These are phyloP conservation scores for Periconia macrospinosa DNA, from an alignment of 2,329 filamentous ascomycete genomes.

Conservation along the genomic window DNA sequence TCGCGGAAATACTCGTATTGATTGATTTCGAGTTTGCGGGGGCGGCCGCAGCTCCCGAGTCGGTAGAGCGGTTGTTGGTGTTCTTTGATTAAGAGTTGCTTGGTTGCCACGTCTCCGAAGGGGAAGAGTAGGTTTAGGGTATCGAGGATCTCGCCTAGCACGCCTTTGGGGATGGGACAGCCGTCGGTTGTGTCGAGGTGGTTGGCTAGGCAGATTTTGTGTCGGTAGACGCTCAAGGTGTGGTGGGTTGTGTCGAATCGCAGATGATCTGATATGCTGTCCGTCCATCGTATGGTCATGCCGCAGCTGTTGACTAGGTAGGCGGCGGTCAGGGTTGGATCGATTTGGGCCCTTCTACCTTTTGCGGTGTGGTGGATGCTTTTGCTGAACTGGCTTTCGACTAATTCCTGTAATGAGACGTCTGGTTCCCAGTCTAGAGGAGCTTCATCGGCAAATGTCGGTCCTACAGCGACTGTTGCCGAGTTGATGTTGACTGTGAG, in stretches of 20 bases:
- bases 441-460: slow-evolving; percentile 5
- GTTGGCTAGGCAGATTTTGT: slow-evolving; percentile 14
- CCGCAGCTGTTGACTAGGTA: slow-evolving; percentile 14
- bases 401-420: slow-evolving; percentile 3
- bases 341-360: not conserved
- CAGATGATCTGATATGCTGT: slow-evolving; percentile 10
- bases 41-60: slow-evolving; percentile 7
- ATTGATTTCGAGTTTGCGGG: slow-evolving; percentile 5
- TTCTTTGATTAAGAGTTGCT: slow-evolving; percentile 8
- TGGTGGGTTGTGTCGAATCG: not conserved
- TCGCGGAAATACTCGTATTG: slow-evolving; percentile 13
- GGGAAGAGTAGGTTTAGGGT: slow-evolving; percentile 17
- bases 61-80: slow-evolving; percentile 6
- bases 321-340: slow-evolving; percentile 11
- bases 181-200: slow-evolving; percentile 1
- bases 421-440: slow-evolving; percentile 9
- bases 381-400: slow-evolving; percentile 2
- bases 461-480: slow-evolving; percentile 6
- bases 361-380: not conserved
- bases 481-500: slow-evolving; percentile 13
- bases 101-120: slow-evolving; percentile 9
- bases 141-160: slow-evolving; percentile 12
- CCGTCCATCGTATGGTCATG: slow-evolving; percentile 12
- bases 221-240: slow-evolving; percentile 10
- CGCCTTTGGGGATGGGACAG: slow-evolving; percentile 7